Percentiles rank a stretch among this genome's conserved stretches.
Conservation (phyloP, 2,329 filamentous ascomycete genomes). For the Purpureocillium lavendulum region DNA sequence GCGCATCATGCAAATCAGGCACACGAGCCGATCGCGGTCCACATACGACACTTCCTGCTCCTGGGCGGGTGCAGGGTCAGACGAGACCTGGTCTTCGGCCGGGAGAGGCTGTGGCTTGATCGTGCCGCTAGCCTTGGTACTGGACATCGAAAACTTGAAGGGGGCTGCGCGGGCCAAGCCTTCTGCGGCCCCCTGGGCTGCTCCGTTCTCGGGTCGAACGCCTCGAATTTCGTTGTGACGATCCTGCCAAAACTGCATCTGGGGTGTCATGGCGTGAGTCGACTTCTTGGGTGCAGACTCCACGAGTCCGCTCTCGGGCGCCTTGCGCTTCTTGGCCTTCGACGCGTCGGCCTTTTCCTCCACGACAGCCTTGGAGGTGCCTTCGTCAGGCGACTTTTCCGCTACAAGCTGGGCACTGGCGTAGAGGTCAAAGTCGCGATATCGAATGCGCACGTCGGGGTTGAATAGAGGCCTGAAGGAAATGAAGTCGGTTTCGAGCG, state of each 20-base stretch:
- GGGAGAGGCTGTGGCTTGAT: neutral
- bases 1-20: conserved; percentile 37
- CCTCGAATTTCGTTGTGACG: conserved; percentile 32
- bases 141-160: conserved; percentile 24
- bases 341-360: conserved; percentile 23
- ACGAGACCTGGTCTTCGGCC: conserved; percentile 5
- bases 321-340: conserved; percentile 46
- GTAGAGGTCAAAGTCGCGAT: conserved; percentile 70
- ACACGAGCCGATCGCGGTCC: conserved; percentile 42
- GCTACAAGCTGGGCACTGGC: conserved; percentile 56
- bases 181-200: neutral
- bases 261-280: conserved; percentile 31
- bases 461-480: conserved; percentile 67
- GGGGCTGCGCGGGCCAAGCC: conserved; percentile 5
- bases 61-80: neutral
- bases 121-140: conserved; percentile 7
- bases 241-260: conserved; percentile 36
- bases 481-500: conserved; percentile 48
- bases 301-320: conserved; percentile 26
- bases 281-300: conserved; percentile 25
- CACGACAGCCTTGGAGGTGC: conserved; percentile 12
- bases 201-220: conserved; percentile 3
- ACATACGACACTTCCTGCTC: conserved; percentile 40
- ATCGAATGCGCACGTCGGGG: conserved; percentile 57
- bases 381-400: conserved; percentile 33